A percentile compares a stretch with the other conserved stretches of the same genome.
Evolutionary conservation across 1,139 yeast genomes (phyloP).

Genomic region (Torulaspora pretoriensis): DNA sequence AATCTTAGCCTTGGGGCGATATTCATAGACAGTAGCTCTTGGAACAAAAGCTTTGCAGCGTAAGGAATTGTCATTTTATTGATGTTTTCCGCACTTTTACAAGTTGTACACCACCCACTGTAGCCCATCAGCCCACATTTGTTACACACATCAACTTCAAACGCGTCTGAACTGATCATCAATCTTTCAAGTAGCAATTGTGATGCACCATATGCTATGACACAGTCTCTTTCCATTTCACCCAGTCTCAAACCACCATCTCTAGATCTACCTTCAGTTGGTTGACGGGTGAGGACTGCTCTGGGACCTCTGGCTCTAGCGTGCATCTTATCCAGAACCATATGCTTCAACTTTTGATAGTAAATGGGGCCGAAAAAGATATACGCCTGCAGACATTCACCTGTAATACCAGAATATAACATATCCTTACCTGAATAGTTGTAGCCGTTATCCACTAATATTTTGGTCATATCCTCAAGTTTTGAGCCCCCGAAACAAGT

Average conservation of each 20-base stretch:
- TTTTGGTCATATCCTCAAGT: slow-evolving; percentile 91
- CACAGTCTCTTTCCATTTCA: slow-evolving; percentile 99
- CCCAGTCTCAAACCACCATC: slow-evolving; percentile 99
- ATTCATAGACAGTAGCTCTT: slow-evolving; percentile 93
- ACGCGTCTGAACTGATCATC: slow-evolving; percentile 96
- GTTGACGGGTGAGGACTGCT: slow-evolving; percentile 96
- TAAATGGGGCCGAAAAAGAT: slow-evolving; percentile 98
- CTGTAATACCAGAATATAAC: slow-evolving; percentile 97
- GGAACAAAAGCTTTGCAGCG: slow-evolving; percentile 94
- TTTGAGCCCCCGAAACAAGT: slow-evolving; percentile 98
- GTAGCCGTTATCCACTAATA: slow-evolving; percentile 86
- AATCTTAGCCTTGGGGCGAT: slow-evolving; percentile 91
- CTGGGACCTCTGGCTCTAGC: slow-evolving; percentile 99
- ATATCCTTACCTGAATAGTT: slow-evolving; percentile 95
- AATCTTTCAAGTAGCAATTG: slow-evolving; percentile 88
- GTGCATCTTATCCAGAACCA: slow-evolving; percentile 99
- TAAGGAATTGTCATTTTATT: slow-evolving; percentile 96
- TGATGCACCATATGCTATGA: slow-evolving; percentile 98
- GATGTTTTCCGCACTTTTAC: slow-evolving; percentile 82
- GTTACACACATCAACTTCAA: slow-evolving; percentile 93
- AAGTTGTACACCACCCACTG: slow-evolving; percentile 94
- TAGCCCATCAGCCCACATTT: slow-evolving; percentile 98
- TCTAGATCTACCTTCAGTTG: slow-evolving; percentile 98
- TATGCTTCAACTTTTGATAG: slow-evolving; percentile 95
- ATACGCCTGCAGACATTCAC: slow-evolving; percentile 95